Base-by-base conservation (phyloP, 2,329 filamentous ascomycete genomes). In the Fonsecaea pugnacius region DNA sequence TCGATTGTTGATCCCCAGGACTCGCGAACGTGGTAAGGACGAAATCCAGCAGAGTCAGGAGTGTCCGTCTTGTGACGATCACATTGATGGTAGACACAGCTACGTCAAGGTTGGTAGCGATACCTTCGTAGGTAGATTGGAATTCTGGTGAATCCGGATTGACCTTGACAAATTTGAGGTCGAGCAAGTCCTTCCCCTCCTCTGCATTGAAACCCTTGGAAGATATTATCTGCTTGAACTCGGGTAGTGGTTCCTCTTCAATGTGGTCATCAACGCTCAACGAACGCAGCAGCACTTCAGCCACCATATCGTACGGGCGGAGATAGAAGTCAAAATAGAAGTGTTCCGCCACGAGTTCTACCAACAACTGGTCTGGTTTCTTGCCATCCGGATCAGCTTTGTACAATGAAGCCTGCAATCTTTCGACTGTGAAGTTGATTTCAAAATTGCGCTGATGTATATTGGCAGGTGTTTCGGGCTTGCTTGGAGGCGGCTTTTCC, bases 141-240 rank as follows among this genome's bases (percentile, higher is more conserved):
- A 98, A 96, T 73, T 99, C 94, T 0, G 96, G 96, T 1, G 95
- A 98, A 57, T 92, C 87, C 35, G 87, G 89, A 72, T 95, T 97
- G 64, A 98, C 92, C 74, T 90, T 92, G 65, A 92, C 84, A 72
- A 96, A 96, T 73, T 94, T 96, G 71, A 99, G 85, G 58, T 89
- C 87, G 70, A 99, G 91, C 12, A 99, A 84, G 70, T 96, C 87
- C 67, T 87, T 92, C 65, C 91, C 86, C 66, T 91, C 88, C 64
- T 90, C 86, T 52, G 89, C 78, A 62, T 84, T 80, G 46, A 83
- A 85, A 30, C 89, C 87, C 73, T 96, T 94, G 0, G 95, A 97
- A 0, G 93, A 96, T n/a, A 99, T 87, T 57, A 99, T 96, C 30
- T 94, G 94, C 78, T 95, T 96, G 82, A 99, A 99, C 73, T 98